These are phyloP conservation scores for Pseudohalonectria lignicola DNA, from an alignment of 2,329 filamentous ascomycete genomes.

Conservation along the genomic window DNA sequence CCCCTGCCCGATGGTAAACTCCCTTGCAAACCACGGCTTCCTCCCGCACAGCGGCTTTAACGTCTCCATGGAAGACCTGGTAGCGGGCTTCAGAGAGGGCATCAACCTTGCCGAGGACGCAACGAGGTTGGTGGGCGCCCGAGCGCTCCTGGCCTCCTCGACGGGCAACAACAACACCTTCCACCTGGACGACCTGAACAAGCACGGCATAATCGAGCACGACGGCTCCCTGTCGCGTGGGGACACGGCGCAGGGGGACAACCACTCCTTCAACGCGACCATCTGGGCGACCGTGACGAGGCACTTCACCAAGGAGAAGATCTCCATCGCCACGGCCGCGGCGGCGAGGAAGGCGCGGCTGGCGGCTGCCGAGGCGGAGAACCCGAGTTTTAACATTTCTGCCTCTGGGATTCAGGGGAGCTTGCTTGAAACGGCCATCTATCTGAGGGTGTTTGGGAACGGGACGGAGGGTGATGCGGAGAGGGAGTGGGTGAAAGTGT, in stretches of 20 bases:
- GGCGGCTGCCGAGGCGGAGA: conserved; percentile 2
- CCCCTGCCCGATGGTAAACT: conserved; percentile 40
- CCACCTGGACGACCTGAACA: conserved; percentile 17
- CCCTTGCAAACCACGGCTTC: conserved; percentile 38
- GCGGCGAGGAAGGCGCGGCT: background rate
- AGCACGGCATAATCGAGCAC: conserved; percentile 21
- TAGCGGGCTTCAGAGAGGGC: conserved; percentile 24
- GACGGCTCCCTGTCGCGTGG: conserved; percentile 21
- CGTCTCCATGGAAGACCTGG: conserved; percentile 23
- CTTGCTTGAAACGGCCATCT: conserved; percentile 5
- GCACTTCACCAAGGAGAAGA: conserved; percentile 20
- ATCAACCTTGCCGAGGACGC: conserved; percentile 31
- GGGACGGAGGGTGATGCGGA: conserved; percentile 2
- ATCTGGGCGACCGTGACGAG: background rate
- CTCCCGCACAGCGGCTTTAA: conserved; percentile 32
- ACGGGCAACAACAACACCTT: conserved; percentile 18
- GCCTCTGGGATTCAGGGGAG: conserved; percentile 1
- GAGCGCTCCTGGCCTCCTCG: conserved; percentile 29
- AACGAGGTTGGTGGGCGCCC: conserved; percentile 26
- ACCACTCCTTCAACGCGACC: conserved; percentile 18
- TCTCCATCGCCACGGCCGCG: background rate
- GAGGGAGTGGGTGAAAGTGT: conserved; percentile 3
- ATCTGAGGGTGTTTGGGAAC: conserved; percentile 6
- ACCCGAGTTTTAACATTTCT: conserved; percentile 4
- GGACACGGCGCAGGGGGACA: conserved; percentile 20